Percentiles rank a stretch among this genome's conserved stretches.
These are phyloP conservation scores for Claviceps monticola DNA, from an alignment of 2,329 filamentous ascomycete genomes.

Conservation along the genomic window DNA sequence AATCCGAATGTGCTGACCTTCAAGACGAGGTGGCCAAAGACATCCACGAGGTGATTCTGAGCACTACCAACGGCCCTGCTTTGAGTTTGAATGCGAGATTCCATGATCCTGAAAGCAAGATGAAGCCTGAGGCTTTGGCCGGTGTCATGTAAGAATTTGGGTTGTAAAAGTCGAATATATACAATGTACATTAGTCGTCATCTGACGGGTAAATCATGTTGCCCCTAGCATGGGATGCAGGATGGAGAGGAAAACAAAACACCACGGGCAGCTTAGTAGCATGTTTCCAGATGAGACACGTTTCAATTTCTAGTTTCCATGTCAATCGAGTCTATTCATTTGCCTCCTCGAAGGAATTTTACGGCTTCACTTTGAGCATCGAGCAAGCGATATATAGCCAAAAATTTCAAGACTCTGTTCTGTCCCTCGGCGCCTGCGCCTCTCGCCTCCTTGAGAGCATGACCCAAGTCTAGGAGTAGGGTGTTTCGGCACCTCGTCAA, in stretches of 20 bases:
- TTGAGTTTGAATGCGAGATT: slow-evolving; percentile 77
- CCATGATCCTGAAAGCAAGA: slow-evolving; percentile 42
- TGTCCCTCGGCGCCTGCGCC: slow-evolving; percentile 30
- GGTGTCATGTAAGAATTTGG: slow-evolving; percentile 34
- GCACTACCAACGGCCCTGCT: slow-evolving; percentile 75
- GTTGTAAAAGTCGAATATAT: slow-evolving; percentile 8
- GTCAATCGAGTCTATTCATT: slow-evolving; percentile 7
- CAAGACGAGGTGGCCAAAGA: slow-evolving; percentile 36
- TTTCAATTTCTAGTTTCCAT: neutral
- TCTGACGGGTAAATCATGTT: slow-evolving; percentile 11
- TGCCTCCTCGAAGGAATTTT: slow-evolving; percentile 29
- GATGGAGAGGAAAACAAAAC: neutral
- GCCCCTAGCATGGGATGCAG: neutral
- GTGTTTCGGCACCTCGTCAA: slow-evolving; percentile 41
- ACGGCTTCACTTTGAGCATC: slow-evolving; percentile 39
- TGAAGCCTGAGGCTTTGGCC: slow-evolving; percentile 38
- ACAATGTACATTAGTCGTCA: slow-evolving; percentile 26
- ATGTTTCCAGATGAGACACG: slow-evolving; percentile 16
- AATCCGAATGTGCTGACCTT: slow-evolving; percentile 62
- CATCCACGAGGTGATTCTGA: slow-evolving; percentile 56
- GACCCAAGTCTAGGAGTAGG: slow-evolving; percentile 39
- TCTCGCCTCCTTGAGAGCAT: slow-evolving; percentile 31
- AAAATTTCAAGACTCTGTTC: slow-evolving; percentile 33
- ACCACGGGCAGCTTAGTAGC: slow-evolving; percentile 6
- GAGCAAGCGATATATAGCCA: slow-evolving; percentile 38